phyloP scores from a whole-genome alignment of 192 early-diverging fungal genomes.

The Radiomyces spectabilis region DNA sequence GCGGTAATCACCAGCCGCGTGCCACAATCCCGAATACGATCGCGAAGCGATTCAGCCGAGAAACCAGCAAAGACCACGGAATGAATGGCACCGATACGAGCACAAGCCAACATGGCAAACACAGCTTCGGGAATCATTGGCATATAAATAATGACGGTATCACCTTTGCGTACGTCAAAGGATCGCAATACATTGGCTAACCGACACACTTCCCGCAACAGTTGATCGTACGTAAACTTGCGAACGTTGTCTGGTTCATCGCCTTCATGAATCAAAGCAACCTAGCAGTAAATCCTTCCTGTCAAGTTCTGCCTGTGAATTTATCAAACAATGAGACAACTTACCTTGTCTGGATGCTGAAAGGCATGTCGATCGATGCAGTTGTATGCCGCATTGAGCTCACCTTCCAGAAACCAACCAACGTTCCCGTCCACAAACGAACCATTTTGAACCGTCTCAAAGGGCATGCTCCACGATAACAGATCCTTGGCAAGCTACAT shows the following conservation, averaged over 20 bases:
- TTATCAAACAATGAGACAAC: no score
- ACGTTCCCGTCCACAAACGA: constrained; percentile 76
- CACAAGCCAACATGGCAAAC: constrained; percentile 87
- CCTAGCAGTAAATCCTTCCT: no score
- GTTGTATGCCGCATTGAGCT: constrained; percentile 90
- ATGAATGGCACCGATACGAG: constrained; percentile 85
- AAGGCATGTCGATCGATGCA: constrained; percentile 91
- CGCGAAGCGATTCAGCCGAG: constrained; percentile 82
- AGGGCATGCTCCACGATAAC: constrained; percentile 75
- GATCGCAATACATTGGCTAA: constrained; percentile 78
- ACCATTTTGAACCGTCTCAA: constrained; percentile 61
- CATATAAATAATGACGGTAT: constrained; percentile 94
- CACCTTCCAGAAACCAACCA: constrained; percentile 88
- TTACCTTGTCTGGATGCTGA: constrained; percentile 62
- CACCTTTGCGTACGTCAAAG: constrained; percentile 81
- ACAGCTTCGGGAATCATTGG: constrained; percentile 93
- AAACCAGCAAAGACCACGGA: constrained; percentile 96
- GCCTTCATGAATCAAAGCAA: constrained; percentile 80
- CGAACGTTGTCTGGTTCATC: constrained; percentile 75
- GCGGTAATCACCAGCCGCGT: constrained; percentile 82
- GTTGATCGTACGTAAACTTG: constrained; percentile 75
- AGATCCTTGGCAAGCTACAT: constrained; percentile 62
- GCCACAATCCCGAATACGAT: constrained; percentile 79
- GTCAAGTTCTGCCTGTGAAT: no score
- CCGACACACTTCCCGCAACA: constrained; percentile 73